phyloP scores from a whole-genome alignment of 805 yeast species.

The Lachancea thermotolerans region DNA sequence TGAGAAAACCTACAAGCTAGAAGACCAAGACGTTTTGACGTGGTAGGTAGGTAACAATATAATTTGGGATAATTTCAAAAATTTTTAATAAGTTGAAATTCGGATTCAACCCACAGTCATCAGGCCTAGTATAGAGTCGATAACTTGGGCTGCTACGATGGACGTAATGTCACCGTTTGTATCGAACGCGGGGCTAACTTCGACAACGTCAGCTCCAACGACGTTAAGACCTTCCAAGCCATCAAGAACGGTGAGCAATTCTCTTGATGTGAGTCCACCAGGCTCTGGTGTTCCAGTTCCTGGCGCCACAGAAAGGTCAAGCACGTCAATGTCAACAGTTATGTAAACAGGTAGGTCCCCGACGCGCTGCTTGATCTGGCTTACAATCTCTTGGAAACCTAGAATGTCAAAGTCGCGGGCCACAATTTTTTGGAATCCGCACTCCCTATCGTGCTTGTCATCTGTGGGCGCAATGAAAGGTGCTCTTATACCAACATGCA shows the following conservation, averaged over 20 bases:
- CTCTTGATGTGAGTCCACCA: slow-evolving; percentile 61
- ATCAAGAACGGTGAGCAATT: slow-evolving; percentile 47
- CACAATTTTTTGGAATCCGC: slow-evolving; percentile 41
- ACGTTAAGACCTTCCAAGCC: slow-evolving; percentile 50
- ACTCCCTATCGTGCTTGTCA: slow-evolving; percentile 38
- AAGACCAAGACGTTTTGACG: slow-evolving; percentile 31
- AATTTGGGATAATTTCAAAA: too few relatives aligned
- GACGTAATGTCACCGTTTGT: slow-evolving; percentile 52
- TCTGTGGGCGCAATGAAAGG: slow-evolving; percentile 46
- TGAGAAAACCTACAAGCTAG: slow-evolving; percentile 25
- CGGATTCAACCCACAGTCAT: slow-evolving; percentile 31
- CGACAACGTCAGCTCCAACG: slow-evolving; percentile 66
- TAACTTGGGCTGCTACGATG: slow-evolving; percentile 54
- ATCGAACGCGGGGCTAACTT: slow-evolving; percentile 59
- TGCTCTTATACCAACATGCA: slow-evolving; percentile 58
- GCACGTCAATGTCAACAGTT: slow-evolving; percentile 48
- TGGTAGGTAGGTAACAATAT: slow-evolving; percentile 16
- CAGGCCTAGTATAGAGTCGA: slow-evolving; percentile 42
- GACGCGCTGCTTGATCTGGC: slow-evolving; percentile 29
- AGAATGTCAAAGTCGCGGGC: slow-evolving; percentile 40
- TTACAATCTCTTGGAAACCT: slow-evolving; percentile 34
- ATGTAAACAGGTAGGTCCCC: slow-evolving; percentile 35
- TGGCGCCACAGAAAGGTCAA: slow-evolving; percentile 59
- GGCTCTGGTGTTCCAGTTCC: slow-evolving; percentile 68
- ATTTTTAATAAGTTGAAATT: neutral